Evolutionary conservation across 164 flowering plant species (phyloP).

Genomic region (Piper longum): DNA sequence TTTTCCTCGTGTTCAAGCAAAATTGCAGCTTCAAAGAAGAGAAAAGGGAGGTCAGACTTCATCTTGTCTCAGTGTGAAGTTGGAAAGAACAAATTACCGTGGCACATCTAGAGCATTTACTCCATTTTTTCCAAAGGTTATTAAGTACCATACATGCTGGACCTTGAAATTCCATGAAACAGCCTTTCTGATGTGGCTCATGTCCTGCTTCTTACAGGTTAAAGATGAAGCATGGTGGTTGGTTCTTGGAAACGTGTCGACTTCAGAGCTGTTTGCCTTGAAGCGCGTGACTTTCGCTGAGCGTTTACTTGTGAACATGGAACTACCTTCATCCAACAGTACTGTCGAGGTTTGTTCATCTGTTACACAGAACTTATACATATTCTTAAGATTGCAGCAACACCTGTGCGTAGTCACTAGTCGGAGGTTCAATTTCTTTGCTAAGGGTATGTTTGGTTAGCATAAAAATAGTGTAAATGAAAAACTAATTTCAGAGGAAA

Average conservation of each 20-base stretch:
- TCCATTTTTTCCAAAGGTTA: constrained; percentile 89
- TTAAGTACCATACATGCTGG: neutral
- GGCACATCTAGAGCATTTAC: constrained; percentile 53
- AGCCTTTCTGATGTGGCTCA: neutral
- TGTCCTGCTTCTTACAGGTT: constrained; percentile 26
- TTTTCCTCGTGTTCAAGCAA: constrained; percentile 56
- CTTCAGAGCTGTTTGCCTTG: constrained; percentile 64
- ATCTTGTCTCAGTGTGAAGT: constrained; percentile 32
- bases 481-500: too few species aligned
- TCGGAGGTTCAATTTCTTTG: too few species aligned
- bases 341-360: constrained; percentile 33
- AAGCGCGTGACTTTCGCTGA: constrained; percentile 74
- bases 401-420: too few species aligned
- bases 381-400: too few species aligned
- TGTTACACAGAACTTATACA: neutral
- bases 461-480: too few species aligned
- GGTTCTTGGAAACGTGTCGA: constrained; percentile 58
- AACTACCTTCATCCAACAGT: constrained; percentile 34
- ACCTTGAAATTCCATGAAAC: neutral
- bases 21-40: constrained; percentile 36
- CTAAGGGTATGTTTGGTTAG: too few species aligned
- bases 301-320: constrained; percentile 50
- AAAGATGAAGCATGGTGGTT: constrained; percentile 99
- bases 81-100: constrained; percentile 42
- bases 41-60: constrained; percentile 16